Base-by-base conservation (phyloP, 371 early-diverging fungal species). In the Mucor circinelloides region DNA sequence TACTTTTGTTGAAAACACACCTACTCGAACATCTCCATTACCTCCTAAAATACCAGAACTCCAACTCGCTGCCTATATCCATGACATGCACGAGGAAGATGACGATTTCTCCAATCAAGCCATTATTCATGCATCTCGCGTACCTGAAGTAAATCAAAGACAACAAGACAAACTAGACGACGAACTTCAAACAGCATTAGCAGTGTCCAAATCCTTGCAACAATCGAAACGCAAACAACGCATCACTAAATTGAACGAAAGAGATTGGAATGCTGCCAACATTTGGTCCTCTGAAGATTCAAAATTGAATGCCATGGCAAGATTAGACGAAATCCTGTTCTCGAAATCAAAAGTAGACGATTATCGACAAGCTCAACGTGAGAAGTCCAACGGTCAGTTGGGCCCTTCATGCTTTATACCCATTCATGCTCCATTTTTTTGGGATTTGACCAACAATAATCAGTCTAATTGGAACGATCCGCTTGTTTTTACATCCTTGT, bases 121-220 rank as follows among this genome's bases (percentile, higher is more conserved):
- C 8, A 46, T 63, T 3, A 34, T 71, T 17, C 64, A 69, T 32
- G 60, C 44, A 15, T 23, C 48, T 6, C 48, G 42, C 6, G 23
- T 21, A 27, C 46, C 8, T 15, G 44, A 59, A 48, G 21, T 0
- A 0, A 57, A 12, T 4, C 38, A 38, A 60, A 50, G 60, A 40
- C 52, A 13, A 52, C 23, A 54, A 6, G 67, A 69, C 38, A 65
- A 71, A 50, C 12, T 58, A 2, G 78, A 78, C 27, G 79, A 79
- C 36, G 67, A 67, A 1, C 59, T 76, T 30, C 79, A 79, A 32
- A 60, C 70, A 0, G 74, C 69, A 7, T 42, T 79, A 15, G 77
- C 73, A 0, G 3, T 75, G 8, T 75, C 76, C 6, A 57, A 46
- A 17, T 75, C 76, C 7, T 10, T 72, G 2, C n/a, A 63, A 12